Evolutionary conservation across 2,329 filamentous ascomycete genomes (phyloP), one percentile per base, ranked within the genome.

Genomic region (Colletotrichum sp.): DNA sequence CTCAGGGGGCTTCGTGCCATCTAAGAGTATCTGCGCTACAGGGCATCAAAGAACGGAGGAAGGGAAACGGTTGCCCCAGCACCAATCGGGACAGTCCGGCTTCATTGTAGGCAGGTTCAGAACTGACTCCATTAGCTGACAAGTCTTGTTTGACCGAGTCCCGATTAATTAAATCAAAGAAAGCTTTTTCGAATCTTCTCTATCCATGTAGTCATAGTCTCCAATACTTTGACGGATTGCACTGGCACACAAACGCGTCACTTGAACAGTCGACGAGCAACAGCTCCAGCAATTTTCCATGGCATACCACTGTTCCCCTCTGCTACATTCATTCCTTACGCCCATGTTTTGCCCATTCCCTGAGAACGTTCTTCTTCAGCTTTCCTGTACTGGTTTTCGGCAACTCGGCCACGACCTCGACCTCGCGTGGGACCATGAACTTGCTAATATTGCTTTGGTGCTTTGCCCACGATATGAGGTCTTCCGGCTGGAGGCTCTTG

Each of bases 301-400:
- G 15, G 39, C 4, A 9, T 18, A 10, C 16, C 61, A 32, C 6
- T 10, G 43, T 28, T 27, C 27, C 15, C 25, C 22, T 55, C 27
- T 6, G 28, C 16, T 4, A 13, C 13, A 10, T 25, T 62, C 32
- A 76, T 52, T 70, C 71, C 62, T 65, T 70, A 13, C 64, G 69
- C 36, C 75, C 69, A 48, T 66, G 52, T 81, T 91, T 95, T 4
- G 94, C 94, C 96, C 96, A 98, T 79, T 95, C 94, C 76, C 97
- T 88, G 71, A 99, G 85, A 8, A 98, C 91, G 81, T 98, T 98
- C 91, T 99, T 99, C 90, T 95, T 93, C 76, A 98, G 90, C 89
- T 99, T 99, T 5, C 97, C 97, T 1, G 97, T 99, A 84, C 94
- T 97, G 32, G 97, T 99, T 90, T 99, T 99, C 12, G 97, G 97